These are phyloP conservation scores for Botrytis porri DNA, from an alignment of 2,329 filamentous ascomycete genomes.

Conservation along the genomic window DNA sequence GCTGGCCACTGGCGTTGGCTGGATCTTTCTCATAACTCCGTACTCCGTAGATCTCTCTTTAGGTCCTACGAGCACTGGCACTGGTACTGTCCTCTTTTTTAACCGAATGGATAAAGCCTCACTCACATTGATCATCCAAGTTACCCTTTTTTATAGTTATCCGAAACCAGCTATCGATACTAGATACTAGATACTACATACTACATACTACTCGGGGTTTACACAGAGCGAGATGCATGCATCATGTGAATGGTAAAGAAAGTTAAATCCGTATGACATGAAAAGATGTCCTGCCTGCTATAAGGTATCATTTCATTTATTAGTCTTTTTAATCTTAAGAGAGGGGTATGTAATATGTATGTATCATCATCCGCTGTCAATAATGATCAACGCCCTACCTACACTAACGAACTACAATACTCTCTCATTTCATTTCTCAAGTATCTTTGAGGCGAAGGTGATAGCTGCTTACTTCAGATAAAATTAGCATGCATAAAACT, in stretches of 20 bases:
- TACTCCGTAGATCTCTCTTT: neutral
- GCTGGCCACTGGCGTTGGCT: neutral
- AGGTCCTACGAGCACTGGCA: too few relatives aligned
- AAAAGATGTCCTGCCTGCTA: neutral
- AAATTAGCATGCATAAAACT: neutral
- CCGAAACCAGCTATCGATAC: neutral
- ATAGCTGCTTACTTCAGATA: neutral
- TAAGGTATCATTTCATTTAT: neutral
- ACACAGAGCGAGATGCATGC: neutral
- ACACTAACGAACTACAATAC: neutral
- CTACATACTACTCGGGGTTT: neutral
- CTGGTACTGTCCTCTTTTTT: too few relatives aligned
- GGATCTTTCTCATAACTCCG: neutral
- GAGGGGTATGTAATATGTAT: neutral
- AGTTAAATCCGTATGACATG: neutral
- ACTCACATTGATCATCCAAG: neutral
- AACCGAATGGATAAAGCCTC: conserved; percentile 6
- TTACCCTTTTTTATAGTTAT: conserved; percentile 3
- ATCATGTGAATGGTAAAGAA: neutral
- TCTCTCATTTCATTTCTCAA: neutral
- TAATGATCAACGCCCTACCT: neutral
- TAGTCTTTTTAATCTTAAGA: neutral
- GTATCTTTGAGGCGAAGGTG: neutral
- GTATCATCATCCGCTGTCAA: neutral
- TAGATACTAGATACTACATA: too few relatives aligned